A percentile compares a stretch with the other conserved stretches of the same genome.
These are phyloP conservation scores for Paramecium caudatum DNA, from an alignment of 73 alveolate genomes.

Conservation along the genomic window DNA sequence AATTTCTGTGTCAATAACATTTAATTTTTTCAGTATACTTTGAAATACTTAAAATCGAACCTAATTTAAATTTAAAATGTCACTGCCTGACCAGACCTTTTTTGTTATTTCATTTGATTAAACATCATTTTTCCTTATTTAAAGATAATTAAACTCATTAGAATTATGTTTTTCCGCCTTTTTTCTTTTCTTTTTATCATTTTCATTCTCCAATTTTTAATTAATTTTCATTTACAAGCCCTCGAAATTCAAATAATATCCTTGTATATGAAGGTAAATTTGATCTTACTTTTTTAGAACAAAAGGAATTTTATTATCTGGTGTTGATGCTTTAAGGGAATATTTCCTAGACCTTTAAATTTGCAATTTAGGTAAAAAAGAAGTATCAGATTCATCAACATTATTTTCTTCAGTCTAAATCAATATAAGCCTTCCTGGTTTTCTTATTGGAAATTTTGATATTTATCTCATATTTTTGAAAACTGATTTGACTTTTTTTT, in stretches of 20 bases:
- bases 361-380: too few species aligned
- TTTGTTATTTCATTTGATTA: not conserved
- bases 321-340: not conserved
- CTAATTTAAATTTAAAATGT: not conserved
- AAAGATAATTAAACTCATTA: not conserved
- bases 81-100: constrained; percentile 55
- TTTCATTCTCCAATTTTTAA: not conserved
- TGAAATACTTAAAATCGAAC: not conserved
- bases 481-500: not conserved
- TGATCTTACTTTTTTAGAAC: not conserved
- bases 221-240: not conserved
- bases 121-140: not conserved
- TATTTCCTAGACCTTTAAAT: too few species aligned
- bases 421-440: not conserved
- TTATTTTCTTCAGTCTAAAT: constrained; percentile 26
- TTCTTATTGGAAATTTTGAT: not conserved
- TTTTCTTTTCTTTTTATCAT: too few species aligned
- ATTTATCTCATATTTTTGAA: not conserved
- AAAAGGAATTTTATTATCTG: not conserved
- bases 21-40: not conserved
- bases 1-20: constrained; percentile 5
- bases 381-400: not conserved
- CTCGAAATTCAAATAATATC: constrained; percentile 24
- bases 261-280: not conserved
- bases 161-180: too few species aligned